A percentile compares a stretch with the other conserved stretches of the same genome.
Evolutionary conservation across 352 stramenopile species (phyloP).

Genomic region (Phytophthora colocasiae): DNA sequence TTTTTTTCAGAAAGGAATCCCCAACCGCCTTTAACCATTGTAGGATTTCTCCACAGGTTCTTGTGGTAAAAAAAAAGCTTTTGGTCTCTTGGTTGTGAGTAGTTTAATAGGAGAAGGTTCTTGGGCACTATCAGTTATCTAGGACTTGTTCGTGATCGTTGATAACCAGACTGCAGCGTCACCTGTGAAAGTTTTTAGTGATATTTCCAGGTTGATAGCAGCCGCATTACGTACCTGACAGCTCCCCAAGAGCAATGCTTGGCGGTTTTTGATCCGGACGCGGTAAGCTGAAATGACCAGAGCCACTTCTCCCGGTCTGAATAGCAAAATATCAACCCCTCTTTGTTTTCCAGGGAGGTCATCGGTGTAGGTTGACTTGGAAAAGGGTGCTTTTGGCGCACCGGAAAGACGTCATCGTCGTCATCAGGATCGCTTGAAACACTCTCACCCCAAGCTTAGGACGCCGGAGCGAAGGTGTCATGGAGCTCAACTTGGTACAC

Average conservation of each 20-base stretch:
- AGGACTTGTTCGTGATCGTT: too few relatives aligned
- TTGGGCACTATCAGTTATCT: too few relatives aligned
- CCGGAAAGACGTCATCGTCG: slow-evolving; percentile 35
- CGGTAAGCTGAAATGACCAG: background rate
- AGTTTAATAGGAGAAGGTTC: background rate
- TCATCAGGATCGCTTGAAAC: slow-evolving; percentile 2
- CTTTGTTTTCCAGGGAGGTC: slow-evolving; percentile 2
- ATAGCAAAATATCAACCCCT: slow-evolving; percentile 12
- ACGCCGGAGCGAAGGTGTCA: slow-evolving; percentile 26
- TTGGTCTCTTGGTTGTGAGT: background rate
- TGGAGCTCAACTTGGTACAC: slow-evolving; percentile 31
- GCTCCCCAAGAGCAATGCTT: slow-evolving; percentile 15
- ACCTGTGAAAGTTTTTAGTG: slow-evolving; percentile 1
- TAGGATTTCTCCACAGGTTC: slow-evolving; percentile 32
- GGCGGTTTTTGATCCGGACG: background rate
- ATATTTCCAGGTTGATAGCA: background rate
- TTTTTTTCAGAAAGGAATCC: slow-evolving; percentile 37
- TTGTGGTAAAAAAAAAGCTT: background rate
- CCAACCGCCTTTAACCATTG: slow-evolving; percentile 50
- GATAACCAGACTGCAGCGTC: background rate
- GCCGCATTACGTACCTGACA: slow-evolving; percentile 13
- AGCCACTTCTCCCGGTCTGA: background rate
- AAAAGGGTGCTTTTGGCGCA: slow-evolving; percentile 25
- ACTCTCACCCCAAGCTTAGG: slow-evolving; percentile 19
- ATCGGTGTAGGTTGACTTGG: slow-evolving; percentile 20